Percentiles rank a stretch among this genome's conserved stretches.
Evolutionary conservation across 768 basidiomycete species (phyloP).

Genomic region (Mycena epipterygia): DNA sequence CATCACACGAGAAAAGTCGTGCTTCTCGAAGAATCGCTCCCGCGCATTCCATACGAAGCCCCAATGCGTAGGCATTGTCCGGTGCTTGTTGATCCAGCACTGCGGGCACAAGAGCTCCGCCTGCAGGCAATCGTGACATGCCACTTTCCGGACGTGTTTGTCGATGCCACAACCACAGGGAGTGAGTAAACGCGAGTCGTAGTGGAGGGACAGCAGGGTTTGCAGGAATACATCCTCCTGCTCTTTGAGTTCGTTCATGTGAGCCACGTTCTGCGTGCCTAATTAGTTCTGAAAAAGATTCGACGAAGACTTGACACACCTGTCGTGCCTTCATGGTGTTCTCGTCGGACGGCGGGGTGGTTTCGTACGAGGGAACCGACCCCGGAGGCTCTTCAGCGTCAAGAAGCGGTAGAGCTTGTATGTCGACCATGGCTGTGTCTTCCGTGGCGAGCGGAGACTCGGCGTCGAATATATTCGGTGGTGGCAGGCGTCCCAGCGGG

Average conservation of each 20-base stretch:
- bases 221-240: too few relatives aligned
- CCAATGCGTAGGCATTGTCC: not conserved
- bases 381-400: not conserved
- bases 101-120: not conserved
- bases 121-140: not conserved
- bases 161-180: not conserved
- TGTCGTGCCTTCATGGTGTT: not conserved
- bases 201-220: not conserved
- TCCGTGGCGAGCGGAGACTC: too few relatives aligned
- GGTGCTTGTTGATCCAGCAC: not conserved
- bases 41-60: not conserved
- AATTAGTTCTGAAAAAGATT: not conserved
- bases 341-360: too few relatives aligned
- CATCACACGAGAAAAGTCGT: not conserved
- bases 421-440: too few relatives aligned
- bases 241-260: not conserved
- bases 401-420: not conserved
- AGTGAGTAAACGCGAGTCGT: not conserved
- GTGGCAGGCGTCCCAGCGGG: not conserved
- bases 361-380: not conserved
- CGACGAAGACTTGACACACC: not conserved
- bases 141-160: not conserved
- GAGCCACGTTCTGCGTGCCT: not conserved
- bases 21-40: not conserved
- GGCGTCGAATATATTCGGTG: not conserved